phyloP scores from a whole-genome alignment of 495 filamentous ascomycete genomes.

The Astrocystis sublimbata region DNA sequence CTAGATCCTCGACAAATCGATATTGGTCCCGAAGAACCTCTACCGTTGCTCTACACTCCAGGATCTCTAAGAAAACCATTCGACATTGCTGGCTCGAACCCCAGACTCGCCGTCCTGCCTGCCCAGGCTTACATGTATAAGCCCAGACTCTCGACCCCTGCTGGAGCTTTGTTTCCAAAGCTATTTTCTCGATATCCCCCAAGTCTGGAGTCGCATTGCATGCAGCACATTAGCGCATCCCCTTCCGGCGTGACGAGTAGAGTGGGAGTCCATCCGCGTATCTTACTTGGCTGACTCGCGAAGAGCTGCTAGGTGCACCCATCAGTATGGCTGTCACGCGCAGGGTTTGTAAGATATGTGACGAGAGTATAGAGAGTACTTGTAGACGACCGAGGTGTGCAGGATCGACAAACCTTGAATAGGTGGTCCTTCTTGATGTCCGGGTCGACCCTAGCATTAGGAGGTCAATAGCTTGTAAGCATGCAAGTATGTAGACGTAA shows the following conservation, averaged over 20 bases:
- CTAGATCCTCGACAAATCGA: constrained; percentile 1
- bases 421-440: not conserved
- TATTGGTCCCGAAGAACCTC: not conserved
- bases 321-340: not conserved
- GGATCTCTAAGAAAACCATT: not conserved
- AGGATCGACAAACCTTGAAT: not conserved
- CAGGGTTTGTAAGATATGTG: not conserved
- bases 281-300: constrained; percentile 14
- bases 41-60: constrained; percentile 7
- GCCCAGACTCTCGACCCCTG: not conserved
- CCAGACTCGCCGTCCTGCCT: not conserved
- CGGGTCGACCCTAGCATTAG: too few relatives aligned
- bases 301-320: not conserved
- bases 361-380: too few relatives aligned
- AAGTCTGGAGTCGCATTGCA: too few relatives aligned
- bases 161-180: too few relatives aligned
- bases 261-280: not conserved
- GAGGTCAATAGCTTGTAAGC: too few relatives aligned
- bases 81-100: not conserved
- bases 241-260: constrained; percentile 13
- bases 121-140: not conserved
- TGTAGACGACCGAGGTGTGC: not conserved
- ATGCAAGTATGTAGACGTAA: not conserved
- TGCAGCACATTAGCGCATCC: constrained; percentile 19
- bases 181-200: too few relatives aligned